These are phyloP conservation scores for Lipomyces anomalus DNA, from an alignment of 805 yeast genomes.

Conservation along the genomic window DNA sequence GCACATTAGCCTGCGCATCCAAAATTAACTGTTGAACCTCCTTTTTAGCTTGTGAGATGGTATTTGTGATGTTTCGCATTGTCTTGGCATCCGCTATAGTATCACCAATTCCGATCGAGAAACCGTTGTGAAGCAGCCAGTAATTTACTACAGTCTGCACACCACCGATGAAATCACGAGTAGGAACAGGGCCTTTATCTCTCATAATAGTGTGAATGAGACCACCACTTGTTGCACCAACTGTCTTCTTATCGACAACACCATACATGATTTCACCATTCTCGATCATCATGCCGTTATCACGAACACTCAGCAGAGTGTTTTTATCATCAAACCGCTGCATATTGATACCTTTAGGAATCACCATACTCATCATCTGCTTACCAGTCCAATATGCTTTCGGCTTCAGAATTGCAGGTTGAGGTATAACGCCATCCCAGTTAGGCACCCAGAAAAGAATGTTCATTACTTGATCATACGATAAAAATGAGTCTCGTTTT, in stretches of 20 bases:
- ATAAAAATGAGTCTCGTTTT: conserved; percentile 79
- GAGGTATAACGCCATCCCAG: conserved; percentile 98
- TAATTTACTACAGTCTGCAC: conserved; percentile 92
- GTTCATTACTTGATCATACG: conserved; percentile 91
- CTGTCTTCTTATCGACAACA: conserved; percentile 96
- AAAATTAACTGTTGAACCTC: conserved; percentile 90
- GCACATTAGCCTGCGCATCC: conserved; percentile 82
- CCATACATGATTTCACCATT: conserved; percentile 98
- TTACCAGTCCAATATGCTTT: conserved; percentile 98
- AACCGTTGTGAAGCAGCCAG: conserved; percentile 95
- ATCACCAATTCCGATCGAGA: conserved; percentile 99
- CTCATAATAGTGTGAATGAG: conserved; percentile 94
- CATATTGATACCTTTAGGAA: conserved; percentile 92
- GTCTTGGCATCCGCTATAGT: conserved; percentile 97
- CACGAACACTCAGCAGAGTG: conserved; percentile 77
- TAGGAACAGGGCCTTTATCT: conserved; percentile 88
- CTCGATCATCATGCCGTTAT: conserved; percentile 89
- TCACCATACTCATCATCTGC: conserved; percentile 84
- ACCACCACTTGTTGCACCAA: conserved; percentile 98
- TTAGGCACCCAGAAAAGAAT: conserved; percentile 96
- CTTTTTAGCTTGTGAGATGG: conserved; percentile 86
- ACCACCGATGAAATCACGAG: conserved; percentile 86
- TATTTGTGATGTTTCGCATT: conserved; percentile 87
- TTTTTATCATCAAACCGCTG: conserved; percentile 91
- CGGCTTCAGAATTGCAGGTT: conserved; percentile 90